Evolutionary conservation across 768 basidiomycete genomes (phyloP).

Genomic region (Pleurotus pulmonarius): DNA sequence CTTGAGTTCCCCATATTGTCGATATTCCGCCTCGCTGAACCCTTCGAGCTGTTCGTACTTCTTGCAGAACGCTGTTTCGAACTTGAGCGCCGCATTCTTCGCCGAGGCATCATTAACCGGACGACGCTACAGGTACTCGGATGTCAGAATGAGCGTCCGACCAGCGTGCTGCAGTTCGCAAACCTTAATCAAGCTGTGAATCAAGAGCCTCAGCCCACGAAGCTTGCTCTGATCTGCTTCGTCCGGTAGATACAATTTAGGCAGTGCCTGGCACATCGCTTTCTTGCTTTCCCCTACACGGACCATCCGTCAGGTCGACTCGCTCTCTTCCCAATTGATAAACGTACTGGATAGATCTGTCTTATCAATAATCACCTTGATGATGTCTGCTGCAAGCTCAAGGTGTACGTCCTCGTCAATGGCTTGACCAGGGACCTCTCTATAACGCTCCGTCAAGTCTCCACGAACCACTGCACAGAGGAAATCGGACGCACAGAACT

Average conservation of each 20-base stretch:
- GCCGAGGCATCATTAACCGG: conserved; percentile 51
- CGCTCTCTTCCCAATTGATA: conserved; percentile 13
- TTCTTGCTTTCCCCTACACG: conserved; percentile 62
- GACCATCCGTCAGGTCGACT: neutral
- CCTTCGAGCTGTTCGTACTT: conserved; percentile 69
- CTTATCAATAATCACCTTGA: conserved; percentile 36
- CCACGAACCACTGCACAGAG: too few relatives aligned
- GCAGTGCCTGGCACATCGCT: conserved; percentile 58
- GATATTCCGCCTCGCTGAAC: conserved; percentile 69
- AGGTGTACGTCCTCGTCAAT: conserved; percentile 37
- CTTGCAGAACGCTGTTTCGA: conserved; percentile 63
- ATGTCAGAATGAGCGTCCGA: neutral
- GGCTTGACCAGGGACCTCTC: conserved; percentile 16
- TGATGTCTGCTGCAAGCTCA: conserved; percentile 46
- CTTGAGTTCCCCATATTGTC: conserved; percentile 58
- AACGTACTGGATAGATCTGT: conserved; percentile 50
- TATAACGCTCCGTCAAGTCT: conserved; percentile 4
- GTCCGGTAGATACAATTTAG: conserved; percentile 67
- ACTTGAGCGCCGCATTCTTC: conserved; percentile 69
- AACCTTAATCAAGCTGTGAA: conserved; percentile 58
- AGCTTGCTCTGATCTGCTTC: conserved; percentile 67
- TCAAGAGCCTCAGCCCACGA: conserved; percentile 55
- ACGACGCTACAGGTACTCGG: conserved; percentile 25
- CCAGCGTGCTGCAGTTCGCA: conserved; percentile 7
- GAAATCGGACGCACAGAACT: conserved; percentile 16